Evolutionary conservation across 1,139 yeast species (phyloP), one percentile per base, ranked within the genome.

Genomic region (Arxiozyma slooffiae): DNA sequence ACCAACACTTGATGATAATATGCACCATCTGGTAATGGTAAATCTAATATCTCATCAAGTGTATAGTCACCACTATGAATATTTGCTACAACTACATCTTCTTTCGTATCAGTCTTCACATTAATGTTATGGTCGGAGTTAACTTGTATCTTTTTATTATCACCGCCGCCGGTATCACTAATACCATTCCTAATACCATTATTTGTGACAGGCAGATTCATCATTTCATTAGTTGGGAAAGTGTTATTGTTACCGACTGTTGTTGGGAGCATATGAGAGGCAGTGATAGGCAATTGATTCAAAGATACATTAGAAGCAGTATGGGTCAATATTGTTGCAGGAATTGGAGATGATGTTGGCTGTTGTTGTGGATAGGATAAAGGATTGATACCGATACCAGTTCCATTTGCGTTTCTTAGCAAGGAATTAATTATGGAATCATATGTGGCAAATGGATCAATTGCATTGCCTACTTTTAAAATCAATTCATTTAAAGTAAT

Each of bases 401-500:
- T 30, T 30, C 36, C 36, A 30, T 30, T 30, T n/a, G 14, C n/a
- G n/a, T 21, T 38, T 24, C 41, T 44, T 38, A 40, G 22, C n/a
- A 37, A 41, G 11, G 20, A 24, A 38, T 38, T 24, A 48, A 47
- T 48, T 9, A 45, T 20, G 8, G 47, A 46, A 52, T 64, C 68
- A 47, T 62, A 60, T 14, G 56, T 53, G 26, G 48, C 47, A 45
- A 65, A 65, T 7, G 69, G 68, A 47, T 62, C 64, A 20, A 54
- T 53, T 26, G 54, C 58, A 48, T 60, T 60, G 37, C 59, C 61
- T 2, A 62, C 61, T 45, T 54, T 55, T 1, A 54, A 46, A 14
- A 60, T 55, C 26, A 65, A 47, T 22, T 63, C 67, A 9, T 58
- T 57, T 22, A 65, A 50, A 16, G 61, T 52, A 20, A 63, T 56